A percentile compares a stretch with the other conserved stretches of the same genome.
Evolutionary conservation across 2,329 filamentous ascomycete species (phyloP).

Genomic region (Clathrospora elynae): DNA sequence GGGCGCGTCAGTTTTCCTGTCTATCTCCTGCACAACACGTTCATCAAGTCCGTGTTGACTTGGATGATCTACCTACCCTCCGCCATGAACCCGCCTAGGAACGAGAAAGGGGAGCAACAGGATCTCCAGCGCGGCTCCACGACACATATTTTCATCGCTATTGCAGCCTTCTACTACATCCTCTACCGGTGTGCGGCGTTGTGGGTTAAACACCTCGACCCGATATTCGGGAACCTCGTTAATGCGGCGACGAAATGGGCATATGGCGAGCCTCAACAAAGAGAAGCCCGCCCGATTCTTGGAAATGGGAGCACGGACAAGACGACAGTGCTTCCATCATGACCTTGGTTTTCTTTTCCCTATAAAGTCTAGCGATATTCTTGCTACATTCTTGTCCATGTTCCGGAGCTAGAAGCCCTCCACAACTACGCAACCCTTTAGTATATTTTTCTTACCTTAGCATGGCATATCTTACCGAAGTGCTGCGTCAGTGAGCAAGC

Average conservation of each 20-base stretch:
- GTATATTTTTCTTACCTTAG: too few species aligned
- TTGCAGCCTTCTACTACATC: slow-evolving; percentile 44
- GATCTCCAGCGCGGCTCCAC: slow-evolving; percentile 43
- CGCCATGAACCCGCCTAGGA: slow-evolving; percentile 45
- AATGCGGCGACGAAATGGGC: slow-evolving; percentile 43
- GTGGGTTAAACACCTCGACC: slow-evolving; percentile 46
- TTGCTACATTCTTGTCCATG: neutral
- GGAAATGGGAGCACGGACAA: slow-evolving; percentile 26
- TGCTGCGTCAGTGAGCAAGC: too few species aligned
- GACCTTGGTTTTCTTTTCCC: slow-evolving; percentile 3
- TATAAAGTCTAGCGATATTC: neutral
- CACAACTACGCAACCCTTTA: too few species aligned
- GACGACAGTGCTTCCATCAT: slow-evolving; percentile 32
- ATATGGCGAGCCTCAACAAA: slow-evolving; percentile 31
- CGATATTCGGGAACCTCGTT: slow-evolving; percentile 40
- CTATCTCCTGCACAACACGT: slow-evolving; percentile 66
- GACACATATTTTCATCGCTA: slow-evolving; percentile 42
- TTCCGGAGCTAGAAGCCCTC: too few species aligned
- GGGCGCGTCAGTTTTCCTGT: slow-evolving; percentile 69
- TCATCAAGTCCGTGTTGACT: slow-evolving; percentile 63
- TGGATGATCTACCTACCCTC: slow-evolving; percentile 61
- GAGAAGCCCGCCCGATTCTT: slow-evolving; percentile 29
- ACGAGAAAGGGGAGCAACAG: slow-evolving; percentile 45
- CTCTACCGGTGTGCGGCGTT: slow-evolving; percentile 42
- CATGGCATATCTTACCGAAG: too few species aligned